phyloP scores from a whole-genome alignment of 305 asterid genomes.

The Fraxinus paxiana region DNA sequence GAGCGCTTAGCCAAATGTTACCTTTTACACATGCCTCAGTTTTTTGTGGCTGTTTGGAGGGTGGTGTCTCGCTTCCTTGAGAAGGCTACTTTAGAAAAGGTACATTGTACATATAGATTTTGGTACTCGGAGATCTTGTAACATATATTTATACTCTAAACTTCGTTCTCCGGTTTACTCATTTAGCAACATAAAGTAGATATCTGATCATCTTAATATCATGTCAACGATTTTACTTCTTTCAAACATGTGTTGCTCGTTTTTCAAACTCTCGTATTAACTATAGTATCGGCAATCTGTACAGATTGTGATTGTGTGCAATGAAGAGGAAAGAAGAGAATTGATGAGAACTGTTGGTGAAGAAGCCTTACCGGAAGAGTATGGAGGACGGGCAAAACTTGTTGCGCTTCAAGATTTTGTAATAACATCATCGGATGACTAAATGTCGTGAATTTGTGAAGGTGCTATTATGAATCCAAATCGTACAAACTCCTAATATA shows the following conservation, averaged over 20 bases:
- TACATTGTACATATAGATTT: conserved; percentile 11
- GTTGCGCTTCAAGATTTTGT: conserved; percentile 48
- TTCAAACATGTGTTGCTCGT: not conserved
- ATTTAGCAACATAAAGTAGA: not conserved
- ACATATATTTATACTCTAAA: not conserved
- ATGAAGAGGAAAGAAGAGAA: conserved; percentile 47
- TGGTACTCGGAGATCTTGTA: not conserved
- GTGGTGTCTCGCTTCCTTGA: conserved; percentile 64
- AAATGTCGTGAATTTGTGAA: not conserved
- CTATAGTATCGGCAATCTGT: not conserved
- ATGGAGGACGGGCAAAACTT: conserved; percentile 57
- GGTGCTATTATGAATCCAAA: conserved; percentile 5
- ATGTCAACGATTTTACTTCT: not conserved
- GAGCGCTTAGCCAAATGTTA: conserved; percentile 57
- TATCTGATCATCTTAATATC: not conserved
- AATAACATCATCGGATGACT: conserved; percentile 25
- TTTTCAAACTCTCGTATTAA: not conserved
- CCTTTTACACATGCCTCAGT: not conserved
- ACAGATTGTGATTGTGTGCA: conserved; percentile 56
- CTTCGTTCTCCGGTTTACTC: not conserved
- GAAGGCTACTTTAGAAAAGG: conserved; percentile 71
- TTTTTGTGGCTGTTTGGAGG: conserved; percentile 42
- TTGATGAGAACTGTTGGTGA: conserved; percentile 50
- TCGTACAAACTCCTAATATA: not conserved
- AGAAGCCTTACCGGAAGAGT: conserved; percentile 61